A percentile compares a stretch with the other conserved stretches of the same genome.
Evolutionary conservation across 2,329 filamentous ascomycete genomes (phyloP).

Genomic region (Coleophoma eucalyptorum): DNA sequence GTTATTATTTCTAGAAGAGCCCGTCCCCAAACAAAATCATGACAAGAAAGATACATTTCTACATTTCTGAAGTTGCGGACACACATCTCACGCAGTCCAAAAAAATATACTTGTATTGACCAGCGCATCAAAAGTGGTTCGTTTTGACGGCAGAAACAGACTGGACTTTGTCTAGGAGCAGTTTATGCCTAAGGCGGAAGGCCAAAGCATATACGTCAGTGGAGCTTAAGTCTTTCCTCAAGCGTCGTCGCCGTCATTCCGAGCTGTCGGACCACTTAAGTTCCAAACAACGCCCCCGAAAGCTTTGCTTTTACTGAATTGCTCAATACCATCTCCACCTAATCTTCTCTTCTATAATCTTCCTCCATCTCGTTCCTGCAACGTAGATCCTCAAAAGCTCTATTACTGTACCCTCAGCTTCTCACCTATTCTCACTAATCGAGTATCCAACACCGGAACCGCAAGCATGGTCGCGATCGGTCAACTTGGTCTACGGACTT

Average conservation of each 20-base stretch:
- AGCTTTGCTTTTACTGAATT: neutral
- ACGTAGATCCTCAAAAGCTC: neutral
- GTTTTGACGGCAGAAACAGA: too few relatives aligned
- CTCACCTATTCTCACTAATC: neutral
- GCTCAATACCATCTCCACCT: neutral
- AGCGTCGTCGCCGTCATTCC: neutral
- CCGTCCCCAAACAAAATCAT: too few relatives aligned
- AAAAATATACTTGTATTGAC: too few relatives aligned
- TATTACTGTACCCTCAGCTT: neutral
- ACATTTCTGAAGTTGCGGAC: too few relatives aligned
- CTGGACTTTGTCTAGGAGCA: too few relatives aligned
- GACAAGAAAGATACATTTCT: too few relatives aligned
- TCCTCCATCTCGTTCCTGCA: neutral
- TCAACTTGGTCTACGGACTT: constrained; percentile 17
- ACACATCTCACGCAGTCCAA: too few relatives aligned
- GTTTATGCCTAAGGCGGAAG: too few relatives aligned
- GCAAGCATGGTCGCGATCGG: constrained; percentile 10
- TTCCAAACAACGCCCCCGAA: neutral
- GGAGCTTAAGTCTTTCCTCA: neutral
- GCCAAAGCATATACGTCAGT: neutral
- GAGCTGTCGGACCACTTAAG: neutral
- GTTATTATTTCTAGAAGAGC: neutral
- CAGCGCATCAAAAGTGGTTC: too few relatives aligned
- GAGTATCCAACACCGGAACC: neutral
- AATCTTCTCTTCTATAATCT: neutral